A percentile compares a stretch with the other conserved stretches of the same genome.
These are phyloP conservation scores for Aureobasidium uvarum DNA, from an alignment of 2,329 filamentous ascomycete genomes.

Conservation along the genomic window DNA sequence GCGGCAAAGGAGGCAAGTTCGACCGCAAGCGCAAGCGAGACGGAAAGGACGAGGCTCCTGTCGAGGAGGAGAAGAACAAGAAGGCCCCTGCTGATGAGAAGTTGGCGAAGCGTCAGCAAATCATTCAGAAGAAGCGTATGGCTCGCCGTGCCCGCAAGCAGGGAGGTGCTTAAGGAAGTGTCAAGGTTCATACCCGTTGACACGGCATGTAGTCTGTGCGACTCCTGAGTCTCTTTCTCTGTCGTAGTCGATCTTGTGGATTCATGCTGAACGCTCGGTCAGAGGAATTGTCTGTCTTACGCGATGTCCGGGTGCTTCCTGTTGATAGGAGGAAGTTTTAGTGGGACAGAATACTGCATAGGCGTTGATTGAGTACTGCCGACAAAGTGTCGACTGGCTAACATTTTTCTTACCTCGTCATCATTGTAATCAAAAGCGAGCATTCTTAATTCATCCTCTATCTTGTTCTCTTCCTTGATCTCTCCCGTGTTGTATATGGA, in stretches of 20 bases:
- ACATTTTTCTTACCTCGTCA: background rate
- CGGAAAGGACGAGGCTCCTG: conserved; percentile 31
- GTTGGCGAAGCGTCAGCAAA: conserved; percentile 65
- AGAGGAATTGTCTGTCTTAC: background rate
- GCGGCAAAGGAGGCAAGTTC: conserved; percentile 32
- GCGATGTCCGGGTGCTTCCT: background rate
- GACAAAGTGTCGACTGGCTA: background rate
- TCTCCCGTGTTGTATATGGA: background rate
- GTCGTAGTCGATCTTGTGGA: background rate
- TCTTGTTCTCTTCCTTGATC: background rate
- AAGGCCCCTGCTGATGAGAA: conserved; percentile 50
- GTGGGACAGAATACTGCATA: conserved; percentile 8
- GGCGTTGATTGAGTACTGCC: background rate
- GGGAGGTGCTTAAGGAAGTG: conserved; percentile 19
- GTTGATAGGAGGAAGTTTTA: conserved; percentile 3
- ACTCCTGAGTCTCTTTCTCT: conserved; percentile 2
- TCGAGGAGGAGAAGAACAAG: conserved; percentile 34
- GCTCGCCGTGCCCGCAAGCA: conserved; percentile 57
- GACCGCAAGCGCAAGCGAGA: conserved; percentile 44
- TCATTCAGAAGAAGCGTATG: conserved; percentile 82
- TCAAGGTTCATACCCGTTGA: conserved; percentile 16
- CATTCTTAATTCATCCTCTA: background rate
- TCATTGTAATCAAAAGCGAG: conserved; percentile 6
- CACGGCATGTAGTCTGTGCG: conserved; percentile 12
- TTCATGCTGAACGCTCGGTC: background rate